Percentiles rank a stretch among this genome's conserved stretches.
Evolutionary conservation across 2,329 filamentous ascomycete genomes (phyloP).

Genomic region (Anthostomella pinea): DNA sequence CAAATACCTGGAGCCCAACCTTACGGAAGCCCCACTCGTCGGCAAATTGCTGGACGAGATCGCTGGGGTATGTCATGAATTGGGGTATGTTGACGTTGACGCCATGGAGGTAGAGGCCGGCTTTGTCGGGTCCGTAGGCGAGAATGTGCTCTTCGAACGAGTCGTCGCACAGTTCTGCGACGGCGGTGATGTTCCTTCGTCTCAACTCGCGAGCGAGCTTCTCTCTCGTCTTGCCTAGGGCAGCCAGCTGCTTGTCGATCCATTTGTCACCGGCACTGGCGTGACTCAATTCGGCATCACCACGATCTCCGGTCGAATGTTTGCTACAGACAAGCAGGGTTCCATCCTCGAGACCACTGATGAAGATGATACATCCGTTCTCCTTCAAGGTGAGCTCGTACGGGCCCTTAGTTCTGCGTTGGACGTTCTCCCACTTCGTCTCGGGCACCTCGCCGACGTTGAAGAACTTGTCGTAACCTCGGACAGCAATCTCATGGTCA

Average conservation of each 20-base stretch:
- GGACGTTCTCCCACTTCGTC: constrained; percentile 81
- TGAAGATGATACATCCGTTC: constrained; percentile 99
- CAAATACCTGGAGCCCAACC: constrained; percentile 73
- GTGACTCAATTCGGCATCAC: constrained; percentile 72
- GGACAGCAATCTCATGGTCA: constrained; percentile 72
- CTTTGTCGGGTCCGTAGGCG: constrained; percentile 76
- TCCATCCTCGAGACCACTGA: constrained; percentile 85
- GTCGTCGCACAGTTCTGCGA: constrained; percentile 95
- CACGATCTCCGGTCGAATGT: constrained; percentile 84
- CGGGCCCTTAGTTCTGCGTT: constrained; percentile 72
- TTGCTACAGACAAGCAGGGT: constrained; percentile 97
- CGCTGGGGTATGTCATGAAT: constrained; percentile 82
- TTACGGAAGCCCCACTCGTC: constrained; percentile 92
- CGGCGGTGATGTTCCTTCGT: constrained; percentile 83
- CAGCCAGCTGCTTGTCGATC: constrained; percentile 74
- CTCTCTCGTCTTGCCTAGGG: constrained; percentile 72
- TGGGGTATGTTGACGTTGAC: constrained; percentile 93
- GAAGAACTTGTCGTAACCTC: constrained; percentile 99
- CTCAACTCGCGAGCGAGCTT: constrained; percentile 77
- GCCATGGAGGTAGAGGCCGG: constrained; percentile 92
- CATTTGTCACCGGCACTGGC: constrained; percentile 78
- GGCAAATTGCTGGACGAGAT: constrained; percentile 84
- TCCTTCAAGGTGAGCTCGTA: constrained; percentile 97
- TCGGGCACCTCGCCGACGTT: constrained; percentile 79
- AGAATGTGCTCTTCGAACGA: constrained; percentile 95